Evolutionary conservation across 2,329 filamentous ascomycete species (phyloP), one percentile per base, ranked within the genome.

Genomic region (Exophiala phaeomuriformis): DNA sequence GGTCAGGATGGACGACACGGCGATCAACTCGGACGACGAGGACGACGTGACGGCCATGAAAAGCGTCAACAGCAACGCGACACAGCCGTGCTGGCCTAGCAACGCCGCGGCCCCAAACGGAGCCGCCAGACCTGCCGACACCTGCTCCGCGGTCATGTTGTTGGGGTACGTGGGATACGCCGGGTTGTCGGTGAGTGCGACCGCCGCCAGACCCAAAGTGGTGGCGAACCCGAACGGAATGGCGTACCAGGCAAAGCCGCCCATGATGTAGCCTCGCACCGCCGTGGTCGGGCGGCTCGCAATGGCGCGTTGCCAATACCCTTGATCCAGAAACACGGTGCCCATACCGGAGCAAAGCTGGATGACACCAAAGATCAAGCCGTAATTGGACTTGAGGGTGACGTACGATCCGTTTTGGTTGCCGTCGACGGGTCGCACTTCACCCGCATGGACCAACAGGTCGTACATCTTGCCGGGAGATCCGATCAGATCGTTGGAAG

Each of bases 31-130:
- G 0, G 88, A 84, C 1, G 85, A 90, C 59, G 86, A 85, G 0
- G 88, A 86, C 1, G 83, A 88, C 0, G 90, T 95, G 19, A 95
- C 89, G 27, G 90, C 90, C 82, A 94, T 88, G 74, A 95, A 94
- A 49, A 94, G 78, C 59, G 94, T 82, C 6, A 95, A 72, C 1
- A 93, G 77, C 0, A 87, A 89, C 0, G 89, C 0, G 82, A 86
- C 1, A 83, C 81, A 1, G 88, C 90, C 90, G 3, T 87, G 86
- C 60, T 83, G 83, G 1, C 89, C 90, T 5, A 95, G 78, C 5
- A 95, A 71, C 4, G 39, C 39, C 39, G n/a, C 12, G 5, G 39
- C 39, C 5, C 39, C 39, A 28, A 41, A 41, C 3, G 39, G 39
- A 27, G 39, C 39, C 4, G 39, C 4, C 5, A 41, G 39, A 5